A percentile compares a stretch with the other conserved stretches of the same genome.
Evolutionary conservation across 306 rosid genomes (phyloP).

Genomic region (Benincasa hispida): DNA sequence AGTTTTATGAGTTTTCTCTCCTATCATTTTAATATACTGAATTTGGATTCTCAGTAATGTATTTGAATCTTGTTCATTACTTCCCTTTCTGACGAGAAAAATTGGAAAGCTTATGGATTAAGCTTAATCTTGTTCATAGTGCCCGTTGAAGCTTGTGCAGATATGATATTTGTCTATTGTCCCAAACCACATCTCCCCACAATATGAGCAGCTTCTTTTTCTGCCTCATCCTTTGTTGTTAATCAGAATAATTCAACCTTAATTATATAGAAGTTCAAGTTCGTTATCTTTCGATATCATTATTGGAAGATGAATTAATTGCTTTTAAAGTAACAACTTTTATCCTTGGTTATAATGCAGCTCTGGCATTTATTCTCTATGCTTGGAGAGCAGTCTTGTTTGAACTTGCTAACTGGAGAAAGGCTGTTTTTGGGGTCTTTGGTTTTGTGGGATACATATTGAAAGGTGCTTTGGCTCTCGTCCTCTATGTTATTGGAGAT

Average conservation of each 20-base stretch:
- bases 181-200: background rate
- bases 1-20: background rate
- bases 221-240: background rate
- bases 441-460: conserved; percentile 41
- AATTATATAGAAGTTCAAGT: background rate
- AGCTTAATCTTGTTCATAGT: background rate
- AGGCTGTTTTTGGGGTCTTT: conserved; percentile 26
- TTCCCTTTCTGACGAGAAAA: background rate
- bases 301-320: background rate
- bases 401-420: conserved; percentile 78
- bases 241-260: background rate
- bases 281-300: background rate
- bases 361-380: conserved; percentile 54
- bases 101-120: background rate
- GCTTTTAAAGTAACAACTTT: conserved; percentile 5
- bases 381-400: conserved; percentile 89
- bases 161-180: background rate
- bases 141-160: background rate
- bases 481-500: conserved; percentile 58
- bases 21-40: background rate
- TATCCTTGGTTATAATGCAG: conserved; percentile 29
- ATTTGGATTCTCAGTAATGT: background rate
- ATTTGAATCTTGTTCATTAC: background rate
- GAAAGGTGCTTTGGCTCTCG: conserved; percentile 41
- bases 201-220: background rate